Base-by-base conservation (phyloP, 495 filamentous ascomycete genomes). In the Cetradonia linearis region DNA sequence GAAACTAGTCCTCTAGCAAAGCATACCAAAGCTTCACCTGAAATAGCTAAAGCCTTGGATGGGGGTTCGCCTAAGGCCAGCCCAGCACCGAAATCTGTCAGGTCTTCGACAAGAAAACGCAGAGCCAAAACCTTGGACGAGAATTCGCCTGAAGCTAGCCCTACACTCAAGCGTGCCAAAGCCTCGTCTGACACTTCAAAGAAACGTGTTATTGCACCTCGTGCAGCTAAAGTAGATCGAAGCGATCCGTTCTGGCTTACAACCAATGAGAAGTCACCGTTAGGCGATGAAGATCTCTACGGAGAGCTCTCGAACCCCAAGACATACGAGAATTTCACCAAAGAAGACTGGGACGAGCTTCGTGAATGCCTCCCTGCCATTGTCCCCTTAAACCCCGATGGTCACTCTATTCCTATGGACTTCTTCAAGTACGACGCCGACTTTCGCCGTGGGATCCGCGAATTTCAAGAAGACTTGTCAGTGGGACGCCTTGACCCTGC, bases 401-500 rank as follows among this genome's bases (percentile, higher is more conserved):
- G 69, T 33, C 58, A 69, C 40, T 56, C 74, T 49, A 59, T 78
- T 1, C 71, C 77, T 7, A 67, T 74, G 6, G 65, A 67, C 0
- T 81, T 81, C 33, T 62, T 80, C 57, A 74, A 75, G 9, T 80
- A 81, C 62, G 76, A 77, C 20, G 74, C 72, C 46, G 74, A 78
- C 62, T 77, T 80, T 77, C 68, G 75, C 61, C 71, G 73, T 63
- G 72, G 69, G 42, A 60, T 77, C 61, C 69, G 77, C 61, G 67
- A 83, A 65, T 85, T 79, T 58, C 80, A 84, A 61, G 70, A 83
- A 20, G 80, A 88, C 65, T 74, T 91, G 3, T 63, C 71, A 33
- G 70, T 76, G 33, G 88, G 88, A 37, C 77, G 75, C 20, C 81
- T 86, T 63, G 81, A 83, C 62, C 77, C 81, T 0, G 76, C 79